phyloP scores from a whole-genome alignment of 805 yeast genomes.

The Saccharomyces jurei region DNA sequence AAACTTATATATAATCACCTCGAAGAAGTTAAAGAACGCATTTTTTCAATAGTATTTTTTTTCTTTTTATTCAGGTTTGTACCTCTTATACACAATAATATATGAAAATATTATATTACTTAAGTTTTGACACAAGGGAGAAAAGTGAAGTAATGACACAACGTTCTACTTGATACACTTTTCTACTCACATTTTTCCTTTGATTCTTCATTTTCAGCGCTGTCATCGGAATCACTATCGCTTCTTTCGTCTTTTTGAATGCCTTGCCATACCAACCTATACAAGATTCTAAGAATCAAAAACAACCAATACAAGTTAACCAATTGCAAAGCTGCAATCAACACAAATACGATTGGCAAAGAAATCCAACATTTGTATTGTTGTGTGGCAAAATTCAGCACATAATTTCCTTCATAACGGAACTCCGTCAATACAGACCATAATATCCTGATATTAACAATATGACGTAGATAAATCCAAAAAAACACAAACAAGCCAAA shows the following conservation, averaged over 20 bases:
- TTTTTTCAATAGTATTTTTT: background rate
- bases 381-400: conserved; percentile 76
- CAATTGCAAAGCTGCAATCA: conserved; percentile 72
- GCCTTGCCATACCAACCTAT: conserved; percentile 54
- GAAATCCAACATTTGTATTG: conserved; percentile 96
- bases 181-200: conserved; percentile 9
- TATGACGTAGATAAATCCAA: conserved; percentile 91
- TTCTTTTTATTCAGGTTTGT: background rate
- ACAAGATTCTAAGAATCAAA: conserved; percentile 69
- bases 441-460: conserved; percentile 67
- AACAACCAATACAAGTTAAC: conserved; percentile 86
- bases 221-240: conserved; percentile 64
- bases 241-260: conserved; percentile 74
- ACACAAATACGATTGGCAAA: conserved; percentile 75
- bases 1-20: background rate
- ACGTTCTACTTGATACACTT: background rate
- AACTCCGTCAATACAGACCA: conserved; percentile 84
- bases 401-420: conserved; percentile 73
- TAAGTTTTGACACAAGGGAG: background rate
- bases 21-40: background rate
- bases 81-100: background rate
- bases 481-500: conserved; percentile 57
- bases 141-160: background rate
- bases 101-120: background rate
- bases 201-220: conserved; percentile 31